Conservation (phyloP, 2,329 filamentous ascomycete species). For the Myriosclerotinia curreyana region DNA sequence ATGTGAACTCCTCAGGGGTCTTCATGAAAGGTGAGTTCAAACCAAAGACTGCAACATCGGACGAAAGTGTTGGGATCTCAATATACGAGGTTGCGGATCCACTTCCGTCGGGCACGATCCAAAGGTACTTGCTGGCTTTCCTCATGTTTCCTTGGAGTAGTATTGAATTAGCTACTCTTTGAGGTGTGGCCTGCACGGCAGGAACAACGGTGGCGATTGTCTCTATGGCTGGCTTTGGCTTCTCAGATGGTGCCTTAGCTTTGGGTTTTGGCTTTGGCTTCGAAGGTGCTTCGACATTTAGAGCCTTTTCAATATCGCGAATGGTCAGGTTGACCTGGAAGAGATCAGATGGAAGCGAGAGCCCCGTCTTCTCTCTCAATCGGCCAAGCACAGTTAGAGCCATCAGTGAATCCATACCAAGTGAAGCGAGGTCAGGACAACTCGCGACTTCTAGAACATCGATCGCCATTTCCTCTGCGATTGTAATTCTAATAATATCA, state of each 20-base stretch:
- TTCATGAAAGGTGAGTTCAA: conserved; percentile 72
- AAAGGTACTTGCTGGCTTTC: conserved; percentile 46
- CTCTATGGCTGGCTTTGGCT: conserved; percentile 28
- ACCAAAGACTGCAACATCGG: conserved; percentile 51
- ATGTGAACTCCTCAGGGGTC: conserved; percentile 61
- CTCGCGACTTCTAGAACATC: conserved; percentile 60
- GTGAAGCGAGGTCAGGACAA: conserved; percentile 52
- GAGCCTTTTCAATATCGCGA: conserved; percentile 61
- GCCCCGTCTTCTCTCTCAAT: conserved; percentile 52
- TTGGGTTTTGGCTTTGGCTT: conserved; percentile 31
- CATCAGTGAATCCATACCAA: conserved; percentile 60
- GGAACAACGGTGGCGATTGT: conserved; percentile 45
- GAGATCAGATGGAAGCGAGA: conserved; percentile 57
- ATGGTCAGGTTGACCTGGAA: conserved; percentile 60
- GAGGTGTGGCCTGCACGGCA: conserved; percentile 30
- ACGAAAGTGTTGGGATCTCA: conserved; percentile 41
- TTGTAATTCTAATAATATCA: conserved; percentile 59
- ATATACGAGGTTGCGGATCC: conserved; percentile 43
- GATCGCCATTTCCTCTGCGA: conserved; percentile 71
- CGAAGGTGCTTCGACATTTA: conserved; percentile 48
- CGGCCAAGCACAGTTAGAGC: conserved; percentile 54
- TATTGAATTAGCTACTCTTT: conserved; percentile 36
- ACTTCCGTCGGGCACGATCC: conserved; percentile 49
- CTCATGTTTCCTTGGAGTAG: conserved; percentile 48
- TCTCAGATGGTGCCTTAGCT: conserved; percentile 24